Evolutionary conservation across 768 basidiomycete genomes (phyloP).

Genomic region (Leccinum uliginosum): DNA sequence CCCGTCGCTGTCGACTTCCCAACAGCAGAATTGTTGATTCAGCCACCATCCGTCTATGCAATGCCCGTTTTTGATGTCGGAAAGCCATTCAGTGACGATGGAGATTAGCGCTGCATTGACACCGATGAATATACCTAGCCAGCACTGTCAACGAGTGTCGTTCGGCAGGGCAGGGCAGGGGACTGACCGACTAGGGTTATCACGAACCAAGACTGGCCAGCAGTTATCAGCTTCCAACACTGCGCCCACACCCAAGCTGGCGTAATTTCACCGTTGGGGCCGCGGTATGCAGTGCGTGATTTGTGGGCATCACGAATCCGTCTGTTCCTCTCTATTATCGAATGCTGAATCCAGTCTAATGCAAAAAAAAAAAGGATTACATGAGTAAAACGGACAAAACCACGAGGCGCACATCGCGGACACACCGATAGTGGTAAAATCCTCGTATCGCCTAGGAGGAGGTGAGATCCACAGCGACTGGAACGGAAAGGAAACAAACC

Average conservation of each 20-base stretch:
- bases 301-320: slow-evolving; percentile 55
- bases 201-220: slow-evolving; percentile 90
- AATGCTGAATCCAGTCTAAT: slow-evolving; percentile 96
- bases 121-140: slow-evolving; percentile 82
- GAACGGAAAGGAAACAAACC: slow-evolving; percentile 35
- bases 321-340: slow-evolving; percentile 80
- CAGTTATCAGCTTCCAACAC: slow-evolving; percentile 52
- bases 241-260: slow-evolving; percentile 60
- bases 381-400: slow-evolving; percentile 12
- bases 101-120: slow-evolving; percentile 89
- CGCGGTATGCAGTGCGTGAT: slow-evolving; percentile 41
- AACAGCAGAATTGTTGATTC: slow-evolving; percentile 97
- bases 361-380: not conserved
- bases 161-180: not conserved
- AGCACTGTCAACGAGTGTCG: slow-evolving; percentile 1
- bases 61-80: slow-evolving; percentile 96
- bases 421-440: slow-evolving; percentile 91
- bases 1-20: slow-evolving; percentile 85
- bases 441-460: slow-evolving; percentile 75
- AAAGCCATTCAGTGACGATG: slow-evolving; percentile 95
- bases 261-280: slow-evolving; percentile 48
- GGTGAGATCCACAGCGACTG: slow-evolving; percentile 10
- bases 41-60: slow-evolving; percentile 98
- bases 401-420: slow-evolving; percentile 12
- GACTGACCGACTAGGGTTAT: slow-evolving; percentile 82